A percentile compares a stretch with the other conserved stretches of the same genome.
Conservation (phyloP, 352 stramenopile genomes). For the Phytophthora litchii region DNA sequence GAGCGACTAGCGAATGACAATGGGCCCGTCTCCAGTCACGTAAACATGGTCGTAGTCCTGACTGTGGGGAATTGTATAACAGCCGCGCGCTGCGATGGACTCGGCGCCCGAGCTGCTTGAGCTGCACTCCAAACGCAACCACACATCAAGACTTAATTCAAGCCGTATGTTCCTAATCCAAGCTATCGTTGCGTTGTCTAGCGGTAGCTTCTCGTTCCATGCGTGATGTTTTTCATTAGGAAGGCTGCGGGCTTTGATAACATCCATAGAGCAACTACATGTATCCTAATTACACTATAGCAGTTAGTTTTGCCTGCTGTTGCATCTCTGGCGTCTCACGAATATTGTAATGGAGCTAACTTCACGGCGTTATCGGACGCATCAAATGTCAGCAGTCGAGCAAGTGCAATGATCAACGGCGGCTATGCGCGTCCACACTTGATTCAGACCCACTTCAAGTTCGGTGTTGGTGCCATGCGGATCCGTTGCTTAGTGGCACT, state of each 20-base stretch:
- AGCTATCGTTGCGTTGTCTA: conserved; percentile 1
- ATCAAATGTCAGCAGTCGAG: not conserved
- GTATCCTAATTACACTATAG: too few species aligned
- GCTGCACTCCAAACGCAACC: not conserved
- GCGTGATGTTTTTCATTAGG: too few species aligned
- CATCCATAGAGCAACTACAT: too few species aligned
- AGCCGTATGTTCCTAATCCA: conserved; percentile 2
- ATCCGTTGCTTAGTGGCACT: not conserved
- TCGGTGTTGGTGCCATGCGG: conserved; percentile 1
- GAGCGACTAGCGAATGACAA: conserved; percentile 7
- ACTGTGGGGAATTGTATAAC: not conserved
- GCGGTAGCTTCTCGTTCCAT: not conserved
- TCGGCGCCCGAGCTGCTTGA: too few species aligned
- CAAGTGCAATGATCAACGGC: too few species aligned
- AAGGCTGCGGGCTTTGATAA: too few species aligned
- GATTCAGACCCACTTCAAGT: conserved; percentile 15
- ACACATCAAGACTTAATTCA: conserved; percentile 16
- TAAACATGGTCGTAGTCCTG: not conserved
- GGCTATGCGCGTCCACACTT: conserved; percentile 1
- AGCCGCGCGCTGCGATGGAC: too few species aligned
- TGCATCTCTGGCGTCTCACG: too few species aligned
- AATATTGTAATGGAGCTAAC: too few species aligned
- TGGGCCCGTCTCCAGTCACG: not conserved
- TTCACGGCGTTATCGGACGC: not conserved
- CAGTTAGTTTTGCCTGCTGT: too few species aligned